Evolutionary conservation across 1,284 basidiomycete genomes (phyloP), one percentile per base, ranked within the genome.

Genomic region (Athelia psychrophila): DNA sequence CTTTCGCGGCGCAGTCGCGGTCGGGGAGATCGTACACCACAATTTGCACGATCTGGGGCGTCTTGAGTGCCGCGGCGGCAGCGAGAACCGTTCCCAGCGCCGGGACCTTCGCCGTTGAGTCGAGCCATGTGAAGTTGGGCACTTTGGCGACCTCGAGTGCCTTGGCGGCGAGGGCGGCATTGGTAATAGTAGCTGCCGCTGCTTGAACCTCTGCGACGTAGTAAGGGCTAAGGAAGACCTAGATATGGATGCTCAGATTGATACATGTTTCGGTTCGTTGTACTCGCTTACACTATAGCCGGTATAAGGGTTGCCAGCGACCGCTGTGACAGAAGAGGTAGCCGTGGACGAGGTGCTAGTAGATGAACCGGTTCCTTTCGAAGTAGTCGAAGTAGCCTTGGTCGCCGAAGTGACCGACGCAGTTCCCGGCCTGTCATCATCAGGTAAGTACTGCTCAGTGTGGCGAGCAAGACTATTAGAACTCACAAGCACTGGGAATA

Each of bases 71-170:
- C 46, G 63, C 61, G 18, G 81, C 81, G 58, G 76, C 75, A 10
- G 78, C 74, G 49, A 84, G 76, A 64, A 83, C 82, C 13, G 73
- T 76, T 32, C 77, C 80, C 49, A 83, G 71, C 48, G 59, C 63
- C 2, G 79, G 66, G 20, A 76, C 72, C 67, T 84, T 83, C 54
- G 78, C 68, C 38, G 81, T 68, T 46, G 69, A 65, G 63, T 83
- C 81, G 60, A 84, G 73, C 81, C 82, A 84, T 47, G 72, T 79
- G 74, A 84, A 84, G 25, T 77, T 81, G 19, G 81, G 80, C 60
- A 83, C 78, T 12, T 77, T 68, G 16, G 76, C 79, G 35, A 84
- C 76, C 49, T 68, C 72, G 35, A 72, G 57, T 33, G 81, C 81
- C 62, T 80, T 78, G 12, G 79, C 68, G 46, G 71, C 68, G 51